Evolutionary conservation across 345 rosid species (phyloP), one percentile per base, ranked within the genome.

Genomic region (Eucalyptus rudis): DNA sequence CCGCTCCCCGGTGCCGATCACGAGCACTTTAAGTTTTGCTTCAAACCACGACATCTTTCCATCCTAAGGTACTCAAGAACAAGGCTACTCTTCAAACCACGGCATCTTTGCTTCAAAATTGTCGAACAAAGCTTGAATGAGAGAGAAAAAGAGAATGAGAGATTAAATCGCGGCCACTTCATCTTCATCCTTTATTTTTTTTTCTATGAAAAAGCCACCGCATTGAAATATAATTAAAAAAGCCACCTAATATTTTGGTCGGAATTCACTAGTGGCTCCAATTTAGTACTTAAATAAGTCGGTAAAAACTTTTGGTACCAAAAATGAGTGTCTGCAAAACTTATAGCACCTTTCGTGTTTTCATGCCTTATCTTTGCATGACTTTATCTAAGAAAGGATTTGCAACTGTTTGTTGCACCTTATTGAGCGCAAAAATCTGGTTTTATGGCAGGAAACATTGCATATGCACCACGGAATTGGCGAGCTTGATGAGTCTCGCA

Each of bases 391-490:
- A 24, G 83, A 25, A 49, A 14, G 45, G 29, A 49, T 49, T 33
- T 13, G 43, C 50, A 43, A 66, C 17, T 49, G 24, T 68, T 45
- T 58, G 50, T 5, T 11, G 52, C 13, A 5, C 10, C 17, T 20
- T 49, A n/a, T 22, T 86, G 43, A 58, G 40, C 19, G 27, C 49
- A 25, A 29, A 81, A 40, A 43, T 54, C 71, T 24, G 56, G 66
- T 49, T 86, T 40, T 40, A 62, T 92, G 88, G 87, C 92, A 96
- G 96, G 98, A 96, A 92, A 95, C 98, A 88, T 90, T 96, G 91
- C 98, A 96, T 92, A 93, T 86, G 87, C 98, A 96, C 91, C 66
- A 88, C 44, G 88, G 51, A 56, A 91, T 89, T 43, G 87, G 88
- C 87, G 51, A 36, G 89, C 89, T 91, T 66, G 91, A 91, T 86